Conservation (phyloP, 1,139 yeast species). For the Zhuliangozyma parablackwelliae region DNA sequence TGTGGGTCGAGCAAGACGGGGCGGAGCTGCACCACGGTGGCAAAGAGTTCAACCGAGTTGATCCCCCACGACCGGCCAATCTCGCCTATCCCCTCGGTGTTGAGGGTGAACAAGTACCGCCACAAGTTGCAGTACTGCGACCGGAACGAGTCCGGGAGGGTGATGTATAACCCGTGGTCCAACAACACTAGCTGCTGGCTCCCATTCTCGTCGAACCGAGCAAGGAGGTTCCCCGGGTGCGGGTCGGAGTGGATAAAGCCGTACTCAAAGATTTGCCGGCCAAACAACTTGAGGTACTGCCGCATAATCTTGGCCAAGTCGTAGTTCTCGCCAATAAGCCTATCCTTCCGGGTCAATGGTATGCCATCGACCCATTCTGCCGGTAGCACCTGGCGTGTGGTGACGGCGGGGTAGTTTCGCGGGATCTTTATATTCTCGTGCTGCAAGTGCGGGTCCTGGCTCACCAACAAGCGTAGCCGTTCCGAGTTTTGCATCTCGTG, state of each 20-base stretch:
- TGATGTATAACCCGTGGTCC: conserved; percentile 72
- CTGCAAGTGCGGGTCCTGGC: conserved; percentile 19
- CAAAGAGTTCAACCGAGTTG: conserved; percentile 60
- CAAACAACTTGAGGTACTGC: conserved; percentile 52
- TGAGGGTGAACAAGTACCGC: conserved; percentile 55
- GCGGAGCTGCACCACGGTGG: conserved; percentile 53
- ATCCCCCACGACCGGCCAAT: conserved; percentile 67
- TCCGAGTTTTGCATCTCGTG: conserved; percentile 54
- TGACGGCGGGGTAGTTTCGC: conserved; percentile 36
- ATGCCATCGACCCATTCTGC: conserved; percentile 79
- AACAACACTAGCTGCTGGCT: conserved; percentile 61
- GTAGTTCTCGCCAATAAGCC: conserved; percentile 36
- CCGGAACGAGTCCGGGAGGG: conserved; percentile 48
- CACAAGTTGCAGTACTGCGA: conserved; percentile 58
- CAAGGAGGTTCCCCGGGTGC: conserved; percentile 74
- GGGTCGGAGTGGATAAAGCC: conserved; percentile 80
- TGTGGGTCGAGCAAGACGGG: conserved; percentile 27
- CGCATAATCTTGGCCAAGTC: conserved; percentile 44
- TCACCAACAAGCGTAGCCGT: conserved; percentile 17
- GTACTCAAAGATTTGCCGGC: conserved; percentile 68
- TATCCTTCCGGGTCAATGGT: conserved; percentile 44
- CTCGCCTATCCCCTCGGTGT: conserved; percentile 42
- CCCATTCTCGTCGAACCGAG: conserved; percentile 36
- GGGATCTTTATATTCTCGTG: conserved; percentile 44
- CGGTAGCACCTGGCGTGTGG: conserved; percentile 51